Base-by-base conservation (phyloP, 2,329 filamentous ascomycete genomes). In the Botrytis paeoniae region DNA sequence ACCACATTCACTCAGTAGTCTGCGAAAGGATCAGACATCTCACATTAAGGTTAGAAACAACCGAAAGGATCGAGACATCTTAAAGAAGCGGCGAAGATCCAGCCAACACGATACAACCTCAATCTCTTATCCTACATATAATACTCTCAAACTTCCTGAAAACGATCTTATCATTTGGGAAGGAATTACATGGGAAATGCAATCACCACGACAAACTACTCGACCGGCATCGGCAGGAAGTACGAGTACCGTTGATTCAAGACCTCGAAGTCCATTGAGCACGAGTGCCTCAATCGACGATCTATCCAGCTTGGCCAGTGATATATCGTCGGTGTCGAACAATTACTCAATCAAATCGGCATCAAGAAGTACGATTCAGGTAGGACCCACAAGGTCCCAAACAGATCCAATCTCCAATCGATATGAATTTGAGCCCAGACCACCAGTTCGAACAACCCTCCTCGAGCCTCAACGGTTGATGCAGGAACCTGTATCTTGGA, bases 251-350 rank as follows among this genome's bases (percentile, higher is more conserved):
- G 79, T 76, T 70, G 76, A 78, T 60, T 78, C 78, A n/a, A 75
- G 76, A 71, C 64, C 74, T 22, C 77, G 76, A 71, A 80, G 78
- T 65, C 78, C 78, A 39, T 72, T 80, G 64, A 79, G 79, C 54
- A 78, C 75, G 61, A 77, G 64, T 41, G 77, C 76, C 25, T 77
- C 78, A 10, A 68, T 75, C 43, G 76, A 77, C 35, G 76, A 74
- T 60, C 74, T 73, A 22, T 75, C 78, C 16, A 78, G 74, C 63
- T 66, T 75, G 25, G 75, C 74, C 29, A 78, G 76, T 71, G 74
- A 75, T 14, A 75, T 77, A 57, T 77, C 78, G 35, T 75, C 72
- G 9, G 74, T 74, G 29, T 62, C 65, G 29, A 48, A 65, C 22
- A 60, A 48, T n/a, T 37, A 22, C 25, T 72, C 51, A 35, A 41